phyloP scores from a whole-genome alignment of 2,329 filamentous ascomycete genomes.

The Exutisphaerella laricina region DNA sequence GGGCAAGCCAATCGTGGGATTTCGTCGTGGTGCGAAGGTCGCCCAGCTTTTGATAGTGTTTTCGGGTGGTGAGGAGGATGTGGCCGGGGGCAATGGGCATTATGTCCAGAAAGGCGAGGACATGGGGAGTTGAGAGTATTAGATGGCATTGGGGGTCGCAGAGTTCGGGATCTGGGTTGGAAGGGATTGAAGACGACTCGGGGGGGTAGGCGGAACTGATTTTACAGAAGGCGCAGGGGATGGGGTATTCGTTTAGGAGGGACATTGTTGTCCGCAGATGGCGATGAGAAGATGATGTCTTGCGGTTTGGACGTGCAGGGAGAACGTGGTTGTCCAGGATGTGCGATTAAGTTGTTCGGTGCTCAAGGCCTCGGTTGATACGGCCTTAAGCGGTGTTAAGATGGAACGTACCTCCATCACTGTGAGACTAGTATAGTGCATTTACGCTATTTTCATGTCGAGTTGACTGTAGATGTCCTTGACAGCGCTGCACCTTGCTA shows the following conservation, averaged over 20 bases:
- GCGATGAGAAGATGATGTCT: too few species aligned
- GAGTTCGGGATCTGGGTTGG: conserved; percentile 31
- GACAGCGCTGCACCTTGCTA: too few species aligned
- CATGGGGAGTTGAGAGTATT: conserved; percentile 68
- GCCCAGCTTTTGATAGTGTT: conserved; percentile 71
- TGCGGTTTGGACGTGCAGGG: too few species aligned
- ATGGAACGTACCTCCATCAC: too few species aligned
- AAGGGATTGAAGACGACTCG: conserved; percentile 31
- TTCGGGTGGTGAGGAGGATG: conserved; percentile 71
- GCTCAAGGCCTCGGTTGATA: too few species aligned
- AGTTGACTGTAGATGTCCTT: too few species aligned
- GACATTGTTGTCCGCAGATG: too few species aligned
- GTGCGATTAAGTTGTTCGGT: too few species aligned
- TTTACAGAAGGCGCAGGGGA: conserved; percentile 53
- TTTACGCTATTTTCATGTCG: too few species aligned
- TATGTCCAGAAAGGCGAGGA: conserved; percentile 90
- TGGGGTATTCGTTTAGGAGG: conserved; percentile 36
- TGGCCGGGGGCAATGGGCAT: conserved; percentile 80
- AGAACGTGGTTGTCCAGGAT: too few species aligned
- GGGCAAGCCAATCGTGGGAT: conserved; percentile 16
- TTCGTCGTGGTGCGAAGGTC: conserved; percentile 47
- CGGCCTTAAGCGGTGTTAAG: too few species aligned
- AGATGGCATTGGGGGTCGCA: conserved; percentile 46
- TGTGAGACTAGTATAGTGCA: too few species aligned
- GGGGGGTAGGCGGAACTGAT: conserved; percentile 51